These are phyloP conservation scores for Phyllosticta capitalensis DNA, from an alignment of 2,329 filamentous ascomycete genomes.

Conservation along the genomic window DNA sequence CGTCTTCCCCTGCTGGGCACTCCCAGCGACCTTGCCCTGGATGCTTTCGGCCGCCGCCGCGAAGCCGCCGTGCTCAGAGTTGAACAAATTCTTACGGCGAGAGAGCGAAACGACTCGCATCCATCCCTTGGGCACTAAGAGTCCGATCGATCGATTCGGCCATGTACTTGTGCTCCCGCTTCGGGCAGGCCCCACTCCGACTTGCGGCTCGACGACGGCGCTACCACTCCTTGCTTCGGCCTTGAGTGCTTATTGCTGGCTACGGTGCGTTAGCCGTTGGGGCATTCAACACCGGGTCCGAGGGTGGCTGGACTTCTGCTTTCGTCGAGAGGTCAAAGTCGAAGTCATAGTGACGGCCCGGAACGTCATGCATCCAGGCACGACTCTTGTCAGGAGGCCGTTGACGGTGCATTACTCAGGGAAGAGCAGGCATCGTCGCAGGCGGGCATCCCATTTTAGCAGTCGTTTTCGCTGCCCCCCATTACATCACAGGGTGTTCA, in stretches of 20 bases:
- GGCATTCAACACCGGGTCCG: neutral
- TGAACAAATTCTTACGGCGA: neutral
- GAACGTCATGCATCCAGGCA: neutral
- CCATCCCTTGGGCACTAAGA: constrained; percentile 2
- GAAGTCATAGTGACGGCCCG: neutral
- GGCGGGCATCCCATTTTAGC: neutral
- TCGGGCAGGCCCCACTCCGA: constrained; percentile 8
- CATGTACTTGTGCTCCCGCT: constrained; percentile 9
- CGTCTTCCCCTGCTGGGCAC: neutral
- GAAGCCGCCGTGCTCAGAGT: constrained; percentile 3
- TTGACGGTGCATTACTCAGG: too few species aligned
- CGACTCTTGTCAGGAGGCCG: neutral
- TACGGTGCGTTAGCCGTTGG: neutral
- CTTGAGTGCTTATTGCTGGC: constrained; percentile 1
- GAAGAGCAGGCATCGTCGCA: neutral
- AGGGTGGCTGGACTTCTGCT: too few species aligned
- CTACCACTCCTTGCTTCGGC: neutral
- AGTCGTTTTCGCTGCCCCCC: neutral
- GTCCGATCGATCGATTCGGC: constrained; percentile 11
- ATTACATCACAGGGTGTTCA: constrained; percentile 10
- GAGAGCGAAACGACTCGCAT: neutral
- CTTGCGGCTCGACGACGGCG: constrained; percentile 7
- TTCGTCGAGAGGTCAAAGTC: too few species aligned
- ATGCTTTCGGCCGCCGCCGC: neutral
- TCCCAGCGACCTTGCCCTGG: neutral